Conservation (phyloP, 768 basidiomycete species). For the Austroboletus festivus region DNA sequence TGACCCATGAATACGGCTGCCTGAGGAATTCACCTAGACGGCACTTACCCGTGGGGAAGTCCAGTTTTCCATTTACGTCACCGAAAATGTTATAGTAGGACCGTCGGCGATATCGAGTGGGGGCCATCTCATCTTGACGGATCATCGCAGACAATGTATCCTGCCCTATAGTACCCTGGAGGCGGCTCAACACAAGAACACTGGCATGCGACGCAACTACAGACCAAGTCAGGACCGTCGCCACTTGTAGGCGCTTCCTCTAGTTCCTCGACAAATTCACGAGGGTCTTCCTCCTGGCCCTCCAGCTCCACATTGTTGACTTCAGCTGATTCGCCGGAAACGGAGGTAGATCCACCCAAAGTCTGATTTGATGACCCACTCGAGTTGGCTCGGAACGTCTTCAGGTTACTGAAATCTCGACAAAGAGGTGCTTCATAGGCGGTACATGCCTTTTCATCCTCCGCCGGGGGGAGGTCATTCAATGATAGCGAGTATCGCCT, state of each 20-base stretch:
- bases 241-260: slow-evolving; percentile 8
- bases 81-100: slow-evolving; percentile 41
- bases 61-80: slow-evolving; percentile 46
- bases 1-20: neutral
- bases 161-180: slow-evolving; percentile 66
- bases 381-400: slow-evolving; percentile 25
- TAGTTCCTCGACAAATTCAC: slow-evolving; percentile 18
- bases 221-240: slow-evolving; percentile 27
- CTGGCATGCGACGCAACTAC: slow-evolving; percentile 1
- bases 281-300: slow-evolving; percentile 15
- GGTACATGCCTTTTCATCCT: slow-evolving; percentile 44
- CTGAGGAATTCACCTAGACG: neutral
- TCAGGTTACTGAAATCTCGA: slow-evolving; percentile 45
- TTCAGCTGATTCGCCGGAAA: slow-evolving; percentile 10
- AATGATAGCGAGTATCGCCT: slow-evolving; percentile 49
- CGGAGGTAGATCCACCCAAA: neutral
- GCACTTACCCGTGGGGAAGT: slow-evolving; percentile 54
- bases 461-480: slow-evolving; percentile 54
- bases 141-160: slow-evolving; percentile 74
- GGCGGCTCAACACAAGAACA: slow-evolving; percentile 7
- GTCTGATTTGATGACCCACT: slow-evolving; percentile 13
- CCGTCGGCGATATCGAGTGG: slow-evolving; percentile 55
- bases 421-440: slow-evolving; percentile 51
- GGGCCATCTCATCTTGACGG: slow-evolving; percentile 64
- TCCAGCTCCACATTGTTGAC: slow-evolving; percentile 8